A percentile compares a stretch with the other conserved stretches of the same genome.
Conservation (phyloP, 2,329 filamentous ascomycete genomes). For the Cladosporium oxysporum region DNA sequence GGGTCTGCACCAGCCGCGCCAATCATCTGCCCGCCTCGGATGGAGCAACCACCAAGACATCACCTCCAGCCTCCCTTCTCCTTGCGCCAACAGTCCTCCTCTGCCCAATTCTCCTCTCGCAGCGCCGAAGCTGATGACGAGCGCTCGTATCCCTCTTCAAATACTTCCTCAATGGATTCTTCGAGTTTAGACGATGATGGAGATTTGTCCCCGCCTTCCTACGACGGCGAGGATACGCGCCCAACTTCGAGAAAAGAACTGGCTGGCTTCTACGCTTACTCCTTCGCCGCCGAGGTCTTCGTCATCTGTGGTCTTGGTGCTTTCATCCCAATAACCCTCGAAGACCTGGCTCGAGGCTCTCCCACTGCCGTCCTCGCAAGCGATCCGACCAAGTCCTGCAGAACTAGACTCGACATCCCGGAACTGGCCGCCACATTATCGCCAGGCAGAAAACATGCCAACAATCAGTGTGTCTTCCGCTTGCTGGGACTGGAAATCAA, state of each 20-base stretch:
- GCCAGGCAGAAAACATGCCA: background rate
- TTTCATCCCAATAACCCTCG: constrained; percentile 93
- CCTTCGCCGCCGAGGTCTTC: constrained; percentile 94
- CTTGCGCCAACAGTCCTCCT: constrained; percentile 23
- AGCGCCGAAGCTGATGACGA: constrained; percentile 48
- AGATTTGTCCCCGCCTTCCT: constrained; percentile 51
- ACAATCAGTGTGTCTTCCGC: constrained; percentile 75
- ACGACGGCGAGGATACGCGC: constrained; percentile 83
- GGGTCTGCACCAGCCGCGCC: constrained; percentile 6
- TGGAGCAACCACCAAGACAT: constrained; percentile 9
- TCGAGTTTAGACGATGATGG: constrained; percentile 13
- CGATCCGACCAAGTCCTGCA: constrained; percentile 75
- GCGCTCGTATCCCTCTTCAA: constrained; percentile 28
- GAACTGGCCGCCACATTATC: constrained; percentile 5
- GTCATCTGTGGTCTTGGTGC: constrained; percentile 86
- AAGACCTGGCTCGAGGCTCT: constrained; percentile 81
- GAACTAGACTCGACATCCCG: constrained; percentile 28
- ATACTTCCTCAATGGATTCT: constrained; percentile 22
- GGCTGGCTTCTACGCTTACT: constrained; percentile 92
- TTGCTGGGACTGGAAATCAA: constrained; percentile 86
- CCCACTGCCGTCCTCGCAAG: constrained; percentile 77
- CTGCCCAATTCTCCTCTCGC: constrained; percentile 33
- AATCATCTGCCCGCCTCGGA: background rate
- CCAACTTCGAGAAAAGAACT: constrained; percentile 86
- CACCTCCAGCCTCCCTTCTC: constrained; percentile 14